Conservation (phyloP, 176 grass and related monocot genomes). For the Eleusine coracana region DNA sequence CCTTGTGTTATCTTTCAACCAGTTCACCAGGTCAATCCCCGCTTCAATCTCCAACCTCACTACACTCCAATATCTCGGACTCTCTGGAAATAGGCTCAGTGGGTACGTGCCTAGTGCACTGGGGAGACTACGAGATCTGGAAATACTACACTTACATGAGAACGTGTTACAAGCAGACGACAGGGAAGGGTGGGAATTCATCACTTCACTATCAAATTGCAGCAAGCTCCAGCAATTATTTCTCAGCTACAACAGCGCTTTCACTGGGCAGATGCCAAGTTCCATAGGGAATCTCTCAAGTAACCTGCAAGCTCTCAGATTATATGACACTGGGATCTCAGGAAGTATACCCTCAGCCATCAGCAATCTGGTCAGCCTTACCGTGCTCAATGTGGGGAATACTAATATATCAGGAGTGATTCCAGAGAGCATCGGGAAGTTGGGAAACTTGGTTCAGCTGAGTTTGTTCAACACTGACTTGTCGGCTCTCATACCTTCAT, state of each 20-base stretch:
- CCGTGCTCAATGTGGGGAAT: background rate
- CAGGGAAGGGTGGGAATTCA: constrained; percentile 8
- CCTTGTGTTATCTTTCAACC: background rate
- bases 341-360: constrained; percentile 17
- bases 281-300: background rate
- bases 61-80: background rate
- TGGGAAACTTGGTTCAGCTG: background rate
- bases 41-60: background rate
- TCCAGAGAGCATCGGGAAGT: constrained; percentile 31
- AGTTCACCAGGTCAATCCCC: background rate
- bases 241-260: background rate
- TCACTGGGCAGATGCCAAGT: background rate
- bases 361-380: background rate
- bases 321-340: background rate
- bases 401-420: background rate
- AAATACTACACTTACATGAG: background rate
- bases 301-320: background rate
- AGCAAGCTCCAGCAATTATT: background rate
- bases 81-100: background rate
- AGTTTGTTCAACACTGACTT: background rate
- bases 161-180: background rate
- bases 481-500: constrained; percentile 13
- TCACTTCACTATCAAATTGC: constrained; percentile 28
- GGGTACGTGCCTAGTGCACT: background rate
- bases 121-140: background rate